A percentile compares a stretch with the other conserved stretches of the same genome.
These are phyloP conservation scores for Cryoendolithus antarcticus DNA, from an alignment of 2,329 filamentous ascomycete species.

Conservation along the genomic window DNA sequence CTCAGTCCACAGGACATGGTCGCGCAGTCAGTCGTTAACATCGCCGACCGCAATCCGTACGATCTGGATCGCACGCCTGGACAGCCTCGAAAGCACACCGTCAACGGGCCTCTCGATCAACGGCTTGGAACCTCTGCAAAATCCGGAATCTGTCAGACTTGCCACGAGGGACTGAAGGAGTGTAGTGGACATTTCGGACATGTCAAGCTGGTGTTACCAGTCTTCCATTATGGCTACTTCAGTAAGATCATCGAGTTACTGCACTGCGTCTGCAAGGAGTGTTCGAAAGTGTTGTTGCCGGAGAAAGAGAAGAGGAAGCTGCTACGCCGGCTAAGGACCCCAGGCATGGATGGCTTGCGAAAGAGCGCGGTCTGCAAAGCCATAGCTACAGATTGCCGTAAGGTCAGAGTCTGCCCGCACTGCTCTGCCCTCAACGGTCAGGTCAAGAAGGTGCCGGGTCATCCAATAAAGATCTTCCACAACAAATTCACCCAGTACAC, in stretches of 20 bases:
- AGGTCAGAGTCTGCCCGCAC: constrained; percentile 68
- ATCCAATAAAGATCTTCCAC: constrained; percentile 84
- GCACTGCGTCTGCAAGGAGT: constrained; percentile 92
- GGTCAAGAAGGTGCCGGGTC: constrained; percentile 71
- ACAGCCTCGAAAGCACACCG: constrained; percentile 56
- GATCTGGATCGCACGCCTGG: constrained; percentile 51
- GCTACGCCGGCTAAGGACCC: constrained; percentile 67
- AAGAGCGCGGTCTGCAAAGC: constrained; percentile 74
- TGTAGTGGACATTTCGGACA: constrained; percentile 96
- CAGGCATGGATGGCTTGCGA: constrained; percentile 75
- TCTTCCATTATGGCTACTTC: constrained; percentile 92
- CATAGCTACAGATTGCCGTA: constrained; percentile 81
- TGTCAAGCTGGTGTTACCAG: constrained; percentile 77
- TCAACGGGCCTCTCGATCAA: constrained; percentile 76
- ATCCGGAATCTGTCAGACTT: constrained; percentile 65
- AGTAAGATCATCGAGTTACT: constrained; percentile 85
- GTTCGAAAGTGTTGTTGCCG: constrained; percentile 68
- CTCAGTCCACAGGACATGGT: constrained; percentile 81
- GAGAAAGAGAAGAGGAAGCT: constrained; percentile 67
- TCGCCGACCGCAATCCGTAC: constrained; percentile 89
- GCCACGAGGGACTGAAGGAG: constrained; percentile 63
- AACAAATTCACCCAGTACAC: constrained; percentile 86
- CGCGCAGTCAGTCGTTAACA: constrained; percentile 85
- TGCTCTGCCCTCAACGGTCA: constrained; percentile 78
- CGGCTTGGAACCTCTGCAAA: constrained; percentile 86